phyloP scores from a whole-genome alignment of 768 basidiomycete species.

The Boletus eberwhitei region DNA sequence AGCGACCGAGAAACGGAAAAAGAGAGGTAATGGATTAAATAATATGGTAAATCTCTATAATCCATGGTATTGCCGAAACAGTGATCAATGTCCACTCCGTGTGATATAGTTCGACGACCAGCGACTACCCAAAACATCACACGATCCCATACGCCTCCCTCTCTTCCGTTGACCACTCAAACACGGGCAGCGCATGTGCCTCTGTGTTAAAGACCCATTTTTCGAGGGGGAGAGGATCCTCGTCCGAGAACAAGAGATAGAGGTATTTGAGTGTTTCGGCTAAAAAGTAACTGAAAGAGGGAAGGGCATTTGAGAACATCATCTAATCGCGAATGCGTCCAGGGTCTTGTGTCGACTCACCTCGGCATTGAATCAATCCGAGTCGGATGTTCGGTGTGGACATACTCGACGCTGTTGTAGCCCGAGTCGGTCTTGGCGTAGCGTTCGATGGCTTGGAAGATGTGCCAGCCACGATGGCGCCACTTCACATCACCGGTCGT shows the following conservation, averaged over 20 bases:
- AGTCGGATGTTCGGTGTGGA: conserved; percentile 37
- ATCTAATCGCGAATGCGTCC: not conserved
- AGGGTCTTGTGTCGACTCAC: conserved; percentile 57
- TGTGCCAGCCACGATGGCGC: conserved; percentile 67
- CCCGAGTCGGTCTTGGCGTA: conserved; percentile 55
- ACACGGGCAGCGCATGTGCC: conserved; percentile 77
- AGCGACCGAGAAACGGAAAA: no score
- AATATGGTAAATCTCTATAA: no score
- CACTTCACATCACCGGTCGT: conserved; percentile 65
- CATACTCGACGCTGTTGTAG: conserved; percentile 54
- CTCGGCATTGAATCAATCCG: conserved; percentile 66
- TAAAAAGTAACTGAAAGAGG: conserved; percentile 42
- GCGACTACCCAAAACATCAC: not conserved
- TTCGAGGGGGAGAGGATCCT: conserved; percentile 52
- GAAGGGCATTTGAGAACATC: conserved; percentile 8
- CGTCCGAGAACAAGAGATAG: conserved; percentile 63
- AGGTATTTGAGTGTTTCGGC: conserved; percentile 70
- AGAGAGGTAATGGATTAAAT: no score
- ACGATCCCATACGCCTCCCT: conserved; percentile 37
- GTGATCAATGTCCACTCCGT: no score
- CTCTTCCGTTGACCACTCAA: conserved; percentile 59
- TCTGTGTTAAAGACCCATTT: conserved; percentile 65
- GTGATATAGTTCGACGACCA: not conserved
- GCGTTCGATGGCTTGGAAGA: conserved; percentile 64
- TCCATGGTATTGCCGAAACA: not conserved